Evolutionary conservation across 306 rosid species (phyloP), one percentile per base, ranked within the genome.

Genomic region (Prunus campanulata): DNA sequence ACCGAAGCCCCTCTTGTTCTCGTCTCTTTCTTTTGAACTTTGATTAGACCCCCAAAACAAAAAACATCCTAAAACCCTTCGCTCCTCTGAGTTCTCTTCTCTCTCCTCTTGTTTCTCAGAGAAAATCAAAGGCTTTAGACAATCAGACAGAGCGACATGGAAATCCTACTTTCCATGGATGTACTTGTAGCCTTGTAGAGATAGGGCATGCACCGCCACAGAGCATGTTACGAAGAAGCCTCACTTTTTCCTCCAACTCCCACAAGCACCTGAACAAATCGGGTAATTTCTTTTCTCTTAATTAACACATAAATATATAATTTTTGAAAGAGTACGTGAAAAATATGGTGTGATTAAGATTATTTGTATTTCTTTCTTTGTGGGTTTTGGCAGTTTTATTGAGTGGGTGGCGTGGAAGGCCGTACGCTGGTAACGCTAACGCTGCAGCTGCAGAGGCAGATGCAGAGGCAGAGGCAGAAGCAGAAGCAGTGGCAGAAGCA

Each of bases 221-320:
- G 62, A 56, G 62, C 62, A 56, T 56, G 62, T 56, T 56, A 56
- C 62, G 62, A 56, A n/a, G 61, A 56, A 8, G 62, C 62, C 62
- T 56, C 27, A 9, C 14, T 20, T 19, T 56, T 56, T 56, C 62
- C 62, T 56, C 29, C 62, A 18, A 5, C 62, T 6, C n/a, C 6
- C n/a, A 10, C 62, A 56, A 56, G 27, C 22, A 10, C 29, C 62
- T 22, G 0, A 20, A 9, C 62, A 56, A 56, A 56, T 56, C 62
- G 3, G 62, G 62, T 56, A 20, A 8, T n/a, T 9, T 39, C 44
- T 39, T 55, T 55, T n/a, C 61, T 9, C 25, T 52, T 52, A 16
- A 8, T 55, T 55, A 2, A 6, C n/a, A n/a, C 24, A n/a, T 0
- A 6, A 0, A 48, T 13, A 7, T 48, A 13, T 0, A 48, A 3